Conservation (phyloP, 768 basidiomycete genomes). For the Naganishia vaughanmartiniae region DNA sequence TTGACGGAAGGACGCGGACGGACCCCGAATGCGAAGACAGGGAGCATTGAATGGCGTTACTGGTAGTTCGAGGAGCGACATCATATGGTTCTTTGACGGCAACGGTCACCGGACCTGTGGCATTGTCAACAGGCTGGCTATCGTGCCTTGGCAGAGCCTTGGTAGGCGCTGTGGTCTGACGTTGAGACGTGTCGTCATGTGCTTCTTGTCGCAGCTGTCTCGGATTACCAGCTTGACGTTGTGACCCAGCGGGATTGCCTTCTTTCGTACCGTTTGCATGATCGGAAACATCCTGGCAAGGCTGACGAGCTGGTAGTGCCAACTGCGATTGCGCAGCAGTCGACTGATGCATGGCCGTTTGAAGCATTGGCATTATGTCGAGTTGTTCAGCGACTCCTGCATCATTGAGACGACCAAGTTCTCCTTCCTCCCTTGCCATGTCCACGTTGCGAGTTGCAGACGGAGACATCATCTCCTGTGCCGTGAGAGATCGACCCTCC, state of each 20-base stretch:
- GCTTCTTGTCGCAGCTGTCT: background rate
- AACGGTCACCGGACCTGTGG: background rate
- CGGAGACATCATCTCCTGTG: background rate
- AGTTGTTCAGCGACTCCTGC: background rate
- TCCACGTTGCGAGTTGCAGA: background rate
- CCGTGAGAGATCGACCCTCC: background rate
- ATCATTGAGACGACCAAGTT: background rate
- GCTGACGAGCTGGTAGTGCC: too few relatives aligned
- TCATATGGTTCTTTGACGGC: background rate
- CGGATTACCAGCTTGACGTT: too few relatives aligned
- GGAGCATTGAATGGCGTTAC: background rate
- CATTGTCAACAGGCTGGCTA: background rate
- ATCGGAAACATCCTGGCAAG: too few relatives aligned
- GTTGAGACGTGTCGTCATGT: background rate
- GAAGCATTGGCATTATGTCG: background rate
- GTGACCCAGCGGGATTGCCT: too few relatives aligned
- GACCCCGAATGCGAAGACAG: constrained; percentile 1
- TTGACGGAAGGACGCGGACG: background rate
- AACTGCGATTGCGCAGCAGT: background rate
- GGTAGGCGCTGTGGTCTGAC: background rate
- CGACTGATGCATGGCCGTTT: background rate
- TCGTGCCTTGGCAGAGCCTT: background rate
- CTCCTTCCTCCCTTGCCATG: background rate
- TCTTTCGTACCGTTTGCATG: too few relatives aligned
- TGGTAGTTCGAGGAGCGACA: background rate